These are phyloP conservation scores for Nicotiana otophora DNA, from an alignment of 257 asterid genomes.

Conservation along the genomic window DNA sequence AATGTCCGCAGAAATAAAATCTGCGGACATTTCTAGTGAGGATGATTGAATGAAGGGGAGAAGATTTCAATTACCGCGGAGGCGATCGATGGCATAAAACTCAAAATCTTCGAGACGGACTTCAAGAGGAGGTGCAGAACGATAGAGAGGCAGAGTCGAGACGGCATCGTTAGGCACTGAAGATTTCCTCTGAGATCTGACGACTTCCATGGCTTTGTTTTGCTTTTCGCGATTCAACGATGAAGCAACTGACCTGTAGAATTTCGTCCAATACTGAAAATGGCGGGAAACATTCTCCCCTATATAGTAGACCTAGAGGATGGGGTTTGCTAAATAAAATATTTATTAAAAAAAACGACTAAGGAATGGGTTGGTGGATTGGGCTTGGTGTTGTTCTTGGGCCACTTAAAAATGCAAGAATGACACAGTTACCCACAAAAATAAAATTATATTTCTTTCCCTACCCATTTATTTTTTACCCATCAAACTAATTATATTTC, in stretches of 20 bases:
- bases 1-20: too few relatives aligned
- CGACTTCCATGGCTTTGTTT: slow-evolving; percentile 43
- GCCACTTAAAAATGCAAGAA: too few relatives aligned
- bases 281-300: slow-evolving; percentile 57
- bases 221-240: background rate
- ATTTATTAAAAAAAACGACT: background rate
- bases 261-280: background rate
- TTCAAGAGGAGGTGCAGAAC: slow-evolving; percentile 79
- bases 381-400: background rate
- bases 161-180: slow-evolving; percentile 24
- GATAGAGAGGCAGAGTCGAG: slow-evolving; percentile 60
- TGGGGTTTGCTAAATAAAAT: background rate
- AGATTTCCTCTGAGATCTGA: slow-evolving; percentile 49
- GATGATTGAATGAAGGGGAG: too few relatives aligned
- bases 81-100: slow-evolving; percentile 78
- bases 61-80: slow-evolving; percentile 44
- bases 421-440: too few relatives aligned
- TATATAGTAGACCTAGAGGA: background rate
- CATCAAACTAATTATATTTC: too few relatives aligned
- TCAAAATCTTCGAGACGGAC: slow-evolving; percentile 92
- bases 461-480: too few relatives aligned
- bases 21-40: too few relatives aligned
- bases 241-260: background rate
- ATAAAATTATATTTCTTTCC: too few relatives aligned
- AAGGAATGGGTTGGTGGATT: background rate